Conservation (phyloP, 164 flowering plant genomes). For the Vitis rupestris region DNA sequence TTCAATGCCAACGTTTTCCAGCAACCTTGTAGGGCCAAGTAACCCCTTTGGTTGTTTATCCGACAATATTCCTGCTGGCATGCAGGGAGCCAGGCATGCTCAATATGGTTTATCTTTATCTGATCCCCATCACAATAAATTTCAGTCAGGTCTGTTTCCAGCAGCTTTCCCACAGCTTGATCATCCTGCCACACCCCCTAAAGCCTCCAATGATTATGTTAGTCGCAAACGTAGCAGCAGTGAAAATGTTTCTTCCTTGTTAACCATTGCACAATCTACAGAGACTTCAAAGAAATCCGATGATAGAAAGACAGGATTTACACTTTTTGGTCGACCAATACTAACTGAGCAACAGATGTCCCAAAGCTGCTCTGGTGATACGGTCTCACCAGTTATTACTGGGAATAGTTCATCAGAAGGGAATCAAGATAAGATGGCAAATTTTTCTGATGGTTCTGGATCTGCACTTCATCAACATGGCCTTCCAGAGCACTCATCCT, state of each 20-base stretch:
- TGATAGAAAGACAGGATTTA: constrained; percentile 35
- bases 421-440: constrained; percentile 36
- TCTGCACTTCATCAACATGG: constrained; percentile 38
- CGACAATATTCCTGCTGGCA: constrained; percentile 60
- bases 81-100: constrained; percentile 71
- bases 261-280: constrained; percentile 41
- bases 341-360: constrained; percentile 62
- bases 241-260: constrained; percentile 45
- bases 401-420: constrained; percentile 50
- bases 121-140: constrained; percentile 49
- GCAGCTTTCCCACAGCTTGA: constrained; percentile 35
- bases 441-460: constrained; percentile 43
- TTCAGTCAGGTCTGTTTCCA: constrained; percentile 41
- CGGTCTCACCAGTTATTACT: constrained; percentile 33
- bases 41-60: constrained; percentile 45
- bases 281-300: constrained; percentile 28
- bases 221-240: constrained; percentile 22
- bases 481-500: constrained; percentile 23
- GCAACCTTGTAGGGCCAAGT: constrained; percentile 50
- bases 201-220: constrained; percentile 20
- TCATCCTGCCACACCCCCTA: constrained; percentile 25
- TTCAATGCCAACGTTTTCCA: constrained; percentile 40
- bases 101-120: constrained; percentile 43
- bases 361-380: constrained; percentile 39
- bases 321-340: constrained; percentile 70